Evolutionary conservation across 2,329 filamentous ascomycete species (phyloP), one percentile per base, ranked within the genome.

Genomic region (Botrytis cinerea): DNA sequence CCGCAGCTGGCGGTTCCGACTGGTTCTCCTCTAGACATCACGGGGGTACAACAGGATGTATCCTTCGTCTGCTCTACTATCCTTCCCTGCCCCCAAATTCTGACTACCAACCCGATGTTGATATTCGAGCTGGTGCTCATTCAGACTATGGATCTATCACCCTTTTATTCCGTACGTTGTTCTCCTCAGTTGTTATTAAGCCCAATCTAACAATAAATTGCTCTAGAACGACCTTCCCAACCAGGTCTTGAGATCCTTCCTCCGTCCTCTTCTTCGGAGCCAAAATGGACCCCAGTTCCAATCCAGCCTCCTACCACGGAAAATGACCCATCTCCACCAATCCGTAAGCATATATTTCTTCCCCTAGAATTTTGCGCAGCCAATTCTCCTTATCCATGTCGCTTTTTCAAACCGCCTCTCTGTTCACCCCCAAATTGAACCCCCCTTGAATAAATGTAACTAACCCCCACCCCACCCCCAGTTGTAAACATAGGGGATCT

Each of bases 111-210:
- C 85, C 86, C 9, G 82, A 83, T 54, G 83, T 85, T 28, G 93
- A 95, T 79, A 89, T 98, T 75, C 91, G 95, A 43, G 95, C 95
- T 10, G 96, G 95, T 73, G 94, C 95, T 0, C 95, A 98, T 82
- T 95, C 92, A 7, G 95, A 98, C 84, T 80, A 97, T 83, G 90
- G 90, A 73, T 89, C 87, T 74, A 83, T 91, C 73, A 91, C 89
- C 2, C 84, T 91, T n/a, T 88, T 98, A 18, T 98, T 99, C 85
- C 94, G 70, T 71, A 71, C 8, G 70, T 51, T 4, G 8, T 14
- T 16, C 7, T 14, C 22, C 32, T 62, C n/a, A 18, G 28, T 18
- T 18, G 7, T 25, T 9, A 28, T 38, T 5, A 28, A 7, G 22
- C 43, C 22, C n/a, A 22, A 16, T 45, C n/a, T 25, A 12, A 32